Evolutionary conservation across 768 basidiomycete species (phyloP).

Genomic region (Melanogaster broomeanus): DNA sequence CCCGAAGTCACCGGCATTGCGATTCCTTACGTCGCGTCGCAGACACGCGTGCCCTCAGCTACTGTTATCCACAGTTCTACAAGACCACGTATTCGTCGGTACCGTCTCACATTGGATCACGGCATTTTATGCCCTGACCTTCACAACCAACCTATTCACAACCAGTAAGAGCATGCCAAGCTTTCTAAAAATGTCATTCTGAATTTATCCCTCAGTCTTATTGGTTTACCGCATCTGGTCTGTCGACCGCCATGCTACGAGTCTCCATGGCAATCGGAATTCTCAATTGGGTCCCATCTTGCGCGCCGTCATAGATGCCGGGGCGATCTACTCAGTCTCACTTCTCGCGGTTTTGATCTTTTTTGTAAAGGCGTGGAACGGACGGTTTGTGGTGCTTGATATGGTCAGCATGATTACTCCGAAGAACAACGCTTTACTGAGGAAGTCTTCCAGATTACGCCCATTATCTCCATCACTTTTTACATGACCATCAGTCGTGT

Average conservation of each 20-base stretch:
- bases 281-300: conserved; percentile 20
- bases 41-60: no score
- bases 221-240: conserved; percentile 33
- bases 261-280: conserved; percentile 8
- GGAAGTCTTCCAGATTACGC: conserved; percentile 28
- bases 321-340: conserved; percentile 38
- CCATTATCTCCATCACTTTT: conserved; percentile 44
- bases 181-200: not conserved
- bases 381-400: conserved; percentile 37
- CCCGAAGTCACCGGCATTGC: conserved; percentile 19
- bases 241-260: conserved; percentile 22
- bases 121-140: conserved; percentile 32
- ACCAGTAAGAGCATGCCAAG: conserved; percentile 26
- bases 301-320: conserved; percentile 38
- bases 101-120: conserved; percentile 35
- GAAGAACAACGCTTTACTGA: not conserved
- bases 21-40: conserved; percentile 17
- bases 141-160: conserved; percentile 33
- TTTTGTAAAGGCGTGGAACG: conserved; percentile 29
- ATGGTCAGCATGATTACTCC: conserved; percentile 25
- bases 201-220: conserved; percentile 14
- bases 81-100: conserved; percentile 26
- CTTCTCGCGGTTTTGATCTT: conserved; percentile 34
- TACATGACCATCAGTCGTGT: conserved; percentile 45
- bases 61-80: no score